phyloP scores from a whole-genome alignment of 208 protist species.

The Leishmania tropica region DNA sequence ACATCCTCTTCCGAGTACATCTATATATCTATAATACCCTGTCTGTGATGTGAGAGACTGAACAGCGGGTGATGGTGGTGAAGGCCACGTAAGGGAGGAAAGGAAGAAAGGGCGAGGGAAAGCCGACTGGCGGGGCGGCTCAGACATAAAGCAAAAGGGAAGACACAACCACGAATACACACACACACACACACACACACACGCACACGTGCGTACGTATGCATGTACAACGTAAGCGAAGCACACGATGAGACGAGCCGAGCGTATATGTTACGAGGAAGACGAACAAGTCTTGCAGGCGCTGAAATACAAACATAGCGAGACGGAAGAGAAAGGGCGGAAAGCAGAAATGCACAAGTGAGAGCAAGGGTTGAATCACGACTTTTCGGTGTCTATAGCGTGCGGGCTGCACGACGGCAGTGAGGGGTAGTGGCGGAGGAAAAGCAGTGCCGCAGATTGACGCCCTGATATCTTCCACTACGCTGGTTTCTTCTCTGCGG shows the following conservation, averaged over 20 bases:
- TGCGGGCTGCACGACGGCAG: background rate
- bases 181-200: no score
- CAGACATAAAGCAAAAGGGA: no score
- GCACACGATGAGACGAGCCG: background rate
- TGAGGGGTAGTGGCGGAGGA: background rate
- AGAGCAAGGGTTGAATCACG: background rate
- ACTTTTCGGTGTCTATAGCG: background rate
- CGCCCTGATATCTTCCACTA: background rate
- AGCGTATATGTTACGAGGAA: background rate
- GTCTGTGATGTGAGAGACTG: background rate
- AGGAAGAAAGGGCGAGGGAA: background rate
- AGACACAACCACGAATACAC: no score
- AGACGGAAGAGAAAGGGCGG: background rate
- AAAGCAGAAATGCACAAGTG: background rate
- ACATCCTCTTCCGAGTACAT: background rate
- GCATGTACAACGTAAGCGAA: background rate
- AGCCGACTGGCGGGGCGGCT: background rate
- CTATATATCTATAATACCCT: background rate
- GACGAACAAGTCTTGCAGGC: background rate
- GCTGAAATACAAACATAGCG: background rate
- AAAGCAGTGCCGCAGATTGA: background rate
- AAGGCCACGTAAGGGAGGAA: background rate
- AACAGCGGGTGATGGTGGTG: background rate
- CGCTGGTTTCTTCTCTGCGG: background rate
- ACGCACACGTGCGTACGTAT: no score